These are phyloP conservation scores for Amesomyces nigricolor DNA, from an alignment of 2,329 filamentous ascomycete genomes.

Conservation along the genomic window DNA sequence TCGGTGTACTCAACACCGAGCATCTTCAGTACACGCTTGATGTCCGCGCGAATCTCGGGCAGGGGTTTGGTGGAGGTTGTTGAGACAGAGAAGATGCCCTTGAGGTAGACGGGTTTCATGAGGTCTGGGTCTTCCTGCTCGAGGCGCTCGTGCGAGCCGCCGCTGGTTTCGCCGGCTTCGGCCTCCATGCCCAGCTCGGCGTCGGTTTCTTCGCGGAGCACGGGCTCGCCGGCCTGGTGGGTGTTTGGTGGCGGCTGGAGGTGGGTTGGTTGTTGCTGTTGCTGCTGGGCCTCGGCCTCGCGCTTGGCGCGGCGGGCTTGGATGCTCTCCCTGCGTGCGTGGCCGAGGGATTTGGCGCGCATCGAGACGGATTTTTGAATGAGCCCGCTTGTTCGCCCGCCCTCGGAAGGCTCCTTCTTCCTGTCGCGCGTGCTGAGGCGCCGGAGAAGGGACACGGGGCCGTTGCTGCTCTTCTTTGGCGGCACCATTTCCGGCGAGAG, in stretches of 20 bases:
- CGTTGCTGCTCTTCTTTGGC: conserved; percentile 62
- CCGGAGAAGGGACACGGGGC: conserved; percentile 68
- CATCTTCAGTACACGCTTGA: conserved; percentile 82
- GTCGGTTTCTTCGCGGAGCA: conserved; percentile 80
- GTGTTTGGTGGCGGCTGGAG: conserved; percentile 54
- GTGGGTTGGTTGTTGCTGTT: background rate
- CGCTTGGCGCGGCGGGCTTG: conserved; percentile 73
- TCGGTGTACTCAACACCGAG: conserved; percentile 87
- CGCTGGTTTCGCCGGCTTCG: conserved; percentile 36
- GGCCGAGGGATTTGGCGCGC: conserved; percentile 81
- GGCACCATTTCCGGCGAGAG: conserved; percentile 46
- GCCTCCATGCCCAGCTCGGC: conserved; percentile 50
- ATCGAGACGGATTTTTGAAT: conserved; percentile 57
- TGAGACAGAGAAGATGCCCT: conserved; percentile 93
- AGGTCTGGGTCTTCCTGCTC: conserved; percentile 60
- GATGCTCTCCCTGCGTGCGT: conserved; percentile 85
- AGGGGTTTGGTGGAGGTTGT: conserved; percentile 93
- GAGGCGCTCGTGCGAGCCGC: conserved; percentile 54
- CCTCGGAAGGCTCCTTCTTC: conserved; percentile 52
- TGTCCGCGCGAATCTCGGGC: conserved; percentile 76
- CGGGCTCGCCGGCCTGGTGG: too few species aligned
- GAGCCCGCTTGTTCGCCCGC: conserved; percentile 46
- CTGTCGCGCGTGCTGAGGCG: conserved; percentile 85
- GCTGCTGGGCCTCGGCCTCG: conserved; percentile 33
- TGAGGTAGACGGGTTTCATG: conserved; percentile 90